These are phyloP conservation scores for Hypoxylon sp. DNA, from an alignment of 2,329 filamentous ascomycete genomes.

Conservation along the genomic window DNA sequence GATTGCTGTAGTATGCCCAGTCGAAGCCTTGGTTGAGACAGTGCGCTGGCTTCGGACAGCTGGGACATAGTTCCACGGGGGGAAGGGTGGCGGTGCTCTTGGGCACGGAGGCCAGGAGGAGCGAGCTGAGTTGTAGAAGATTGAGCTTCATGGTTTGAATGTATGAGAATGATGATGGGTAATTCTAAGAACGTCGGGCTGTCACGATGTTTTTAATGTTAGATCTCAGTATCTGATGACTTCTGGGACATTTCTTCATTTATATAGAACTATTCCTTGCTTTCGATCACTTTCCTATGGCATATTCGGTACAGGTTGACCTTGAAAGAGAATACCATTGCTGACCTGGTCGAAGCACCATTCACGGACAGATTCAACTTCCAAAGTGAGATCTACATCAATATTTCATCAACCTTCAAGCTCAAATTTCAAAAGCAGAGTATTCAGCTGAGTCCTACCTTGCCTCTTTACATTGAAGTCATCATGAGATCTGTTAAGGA, in stretches of 20 bases:
- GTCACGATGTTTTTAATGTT: not conserved
- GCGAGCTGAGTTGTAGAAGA: slow-evolving; percentile 11
- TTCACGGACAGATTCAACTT: not conserved
- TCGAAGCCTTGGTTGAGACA: slow-evolving; percentile 44
- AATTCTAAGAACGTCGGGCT: not conserved
- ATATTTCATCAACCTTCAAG: slow-evolving; percentile 14
- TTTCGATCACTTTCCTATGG: not conserved
- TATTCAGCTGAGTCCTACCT: slow-evolving; percentile 22
- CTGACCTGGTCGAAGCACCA: not conserved
- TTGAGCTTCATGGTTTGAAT: slow-evolving; percentile 20
- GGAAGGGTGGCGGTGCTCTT: slow-evolving; percentile 17
- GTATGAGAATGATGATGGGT: not conserved
- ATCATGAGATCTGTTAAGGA: not conserved
- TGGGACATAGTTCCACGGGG: slow-evolving; percentile 26
- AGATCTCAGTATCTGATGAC: not conserved
- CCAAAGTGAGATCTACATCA: slow-evolving; percentile 21
- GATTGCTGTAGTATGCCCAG: slow-evolving; percentile 47
- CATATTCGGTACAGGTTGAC: not conserved
- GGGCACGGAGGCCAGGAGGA: slow-evolving; percentile 25
- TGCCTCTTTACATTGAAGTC: not conserved
- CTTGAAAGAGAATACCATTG: not conserved
- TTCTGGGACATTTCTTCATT: not conserved
- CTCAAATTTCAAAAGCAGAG: slow-evolving; percentile 2
- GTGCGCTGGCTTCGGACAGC: slow-evolving; percentile 38
- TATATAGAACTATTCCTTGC: not conserved